Evolutionary conservation across 768 basidiomycete species (phyloP).

Genomic region (Botryobasidium botryosum): DNA sequence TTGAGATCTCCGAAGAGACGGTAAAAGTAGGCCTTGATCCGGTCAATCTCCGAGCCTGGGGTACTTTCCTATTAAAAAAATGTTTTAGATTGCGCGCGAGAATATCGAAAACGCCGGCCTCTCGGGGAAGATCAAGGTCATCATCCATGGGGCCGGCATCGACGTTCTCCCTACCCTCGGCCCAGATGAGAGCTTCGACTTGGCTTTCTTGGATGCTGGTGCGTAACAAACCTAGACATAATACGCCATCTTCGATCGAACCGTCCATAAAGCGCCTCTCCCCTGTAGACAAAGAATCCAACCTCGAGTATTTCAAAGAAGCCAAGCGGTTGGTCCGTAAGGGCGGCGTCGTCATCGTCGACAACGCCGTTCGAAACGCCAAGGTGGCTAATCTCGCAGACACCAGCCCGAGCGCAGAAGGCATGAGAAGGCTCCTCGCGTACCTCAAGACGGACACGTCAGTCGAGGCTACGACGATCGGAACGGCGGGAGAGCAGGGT

Average conservation of each 20-base stretch:
- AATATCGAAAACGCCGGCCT: slow-evolving; percentile 42
- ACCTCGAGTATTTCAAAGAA: slow-evolving; percentile 38
- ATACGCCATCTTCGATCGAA: too few relatives aligned
- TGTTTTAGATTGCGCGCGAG: slow-evolving; percentile 34
- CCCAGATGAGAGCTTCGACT: slow-evolving; percentile 37
- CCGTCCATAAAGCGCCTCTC: too few relatives aligned
- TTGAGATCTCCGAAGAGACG: slow-evolving; percentile 19
- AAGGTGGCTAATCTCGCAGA: slow-evolving; percentile 27
- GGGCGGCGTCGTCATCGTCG: slow-evolving; percentile 48
- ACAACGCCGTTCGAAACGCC: slow-evolving; percentile 41
- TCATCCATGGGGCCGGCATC: slow-evolving; percentile 32
- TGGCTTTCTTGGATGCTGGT: slow-evolving; percentile 60
- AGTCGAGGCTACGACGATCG: slow-evolving; percentile 35
- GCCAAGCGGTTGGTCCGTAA: slow-evolving; percentile 41
- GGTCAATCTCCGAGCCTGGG: too few relatives aligned
- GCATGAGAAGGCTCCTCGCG: slow-evolving; percentile 30
- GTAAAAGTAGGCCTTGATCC: slow-evolving; percentile 14
- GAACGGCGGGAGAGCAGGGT: slow-evolving; percentile 34
- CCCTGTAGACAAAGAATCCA: slow-evolving; percentile 39
- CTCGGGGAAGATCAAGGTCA: slow-evolving; percentile 29
- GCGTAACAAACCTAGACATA: too few relatives aligned
- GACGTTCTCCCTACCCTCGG: slow-evolving; percentile 33
- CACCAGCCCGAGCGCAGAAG: slow-evolving; percentile 25
- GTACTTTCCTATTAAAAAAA: too few relatives aligned
- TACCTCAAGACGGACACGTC: slow-evolving; percentile 32